phyloP scores from a whole-genome alignment of 495 filamentous ascomycete species.

The Penicillium paxilli region DNA sequence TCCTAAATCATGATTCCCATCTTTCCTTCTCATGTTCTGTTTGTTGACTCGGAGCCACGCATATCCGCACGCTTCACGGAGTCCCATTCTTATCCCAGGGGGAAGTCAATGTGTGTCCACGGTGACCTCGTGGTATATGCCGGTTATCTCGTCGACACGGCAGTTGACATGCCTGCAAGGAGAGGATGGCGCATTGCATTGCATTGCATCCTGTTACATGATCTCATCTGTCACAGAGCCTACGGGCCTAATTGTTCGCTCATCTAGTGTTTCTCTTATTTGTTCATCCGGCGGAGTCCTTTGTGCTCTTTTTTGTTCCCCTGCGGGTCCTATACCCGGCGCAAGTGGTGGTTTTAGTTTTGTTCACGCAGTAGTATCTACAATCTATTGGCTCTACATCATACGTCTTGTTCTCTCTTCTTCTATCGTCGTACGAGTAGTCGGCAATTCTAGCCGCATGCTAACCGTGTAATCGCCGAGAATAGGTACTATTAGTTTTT shows the following conservation, averaged over 20 bases:
- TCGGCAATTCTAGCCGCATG: neutral
- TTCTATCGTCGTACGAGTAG: neutral
- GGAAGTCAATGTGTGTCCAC: too few relatives aligned
- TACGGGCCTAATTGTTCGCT: constrained; percentile 19
- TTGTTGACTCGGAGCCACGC: neutral
- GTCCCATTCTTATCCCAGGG: too few relatives aligned
- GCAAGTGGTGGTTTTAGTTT: constrained; percentile 14
- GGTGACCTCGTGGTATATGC: neutral
- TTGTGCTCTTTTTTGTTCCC: neutral
- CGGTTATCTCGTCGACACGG: neutral
- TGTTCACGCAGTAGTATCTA: constrained; percentile 6
- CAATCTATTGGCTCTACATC: neutral
- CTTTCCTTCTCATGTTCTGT: neutral
- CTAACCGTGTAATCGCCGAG: too few relatives aligned
- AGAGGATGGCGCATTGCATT: neutral
- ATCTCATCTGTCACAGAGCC: constrained; percentile 17
- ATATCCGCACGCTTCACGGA: neutral
- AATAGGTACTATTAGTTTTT: neutral
- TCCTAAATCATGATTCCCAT: neutral
- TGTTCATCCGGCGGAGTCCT: constrained; percentile 6
- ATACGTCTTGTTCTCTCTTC: neutral
- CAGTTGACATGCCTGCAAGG: neutral
- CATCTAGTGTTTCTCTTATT: constrained; percentile 12
- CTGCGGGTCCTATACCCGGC: constrained; percentile 11
- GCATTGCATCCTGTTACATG: constrained; percentile 15